These are phyloP conservation scores for Withania somnifera DNA, from an alignment of 305 asterid genomes.

Conservation along the genomic window DNA sequence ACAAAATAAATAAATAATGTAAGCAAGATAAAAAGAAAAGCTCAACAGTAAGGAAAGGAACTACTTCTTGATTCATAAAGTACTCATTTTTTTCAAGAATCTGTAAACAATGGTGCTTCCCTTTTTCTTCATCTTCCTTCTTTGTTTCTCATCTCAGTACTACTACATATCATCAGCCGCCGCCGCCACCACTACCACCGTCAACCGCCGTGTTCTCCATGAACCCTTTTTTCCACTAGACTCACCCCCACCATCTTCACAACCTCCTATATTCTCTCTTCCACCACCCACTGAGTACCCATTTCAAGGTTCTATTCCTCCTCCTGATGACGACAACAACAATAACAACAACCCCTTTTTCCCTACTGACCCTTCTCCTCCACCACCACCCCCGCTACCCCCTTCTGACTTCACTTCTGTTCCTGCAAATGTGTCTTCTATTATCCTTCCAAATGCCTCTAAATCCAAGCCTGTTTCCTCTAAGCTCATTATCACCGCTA, in stretches of 20 bases:
- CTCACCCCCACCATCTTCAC: neutral
- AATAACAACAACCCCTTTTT: conserved; percentile 11
- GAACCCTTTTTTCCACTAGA: conserved; percentile 7
- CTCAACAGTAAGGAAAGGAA: neutral
- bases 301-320: conserved; percentile 6
- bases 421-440: conserved; percentile 25
- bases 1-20: neutral
- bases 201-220: conserved; percentile 18
- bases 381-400: conserved; percentile 1
- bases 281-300: conserved; percentile 6
- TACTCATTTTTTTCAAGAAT: neutral
- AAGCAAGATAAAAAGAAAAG: neutral
- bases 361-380: conserved; percentile 6
- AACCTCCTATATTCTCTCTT: conserved; percentile 1
- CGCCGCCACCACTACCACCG: conserved; percentile 7
- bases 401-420: conserved; percentile 11
- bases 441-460: conserved; percentile 6
- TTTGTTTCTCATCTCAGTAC: neutral
- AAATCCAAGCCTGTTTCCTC: conserved; percentile 5
- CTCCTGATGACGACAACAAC: neutral
- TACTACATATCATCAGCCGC: neutral
- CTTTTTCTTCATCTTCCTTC: conserved; percentile 5
- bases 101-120: neutral
- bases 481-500: conserved; percentile 7
- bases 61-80: neutral